Evolutionary conservation across 2,329 filamentous ascomycete genomes (phyloP), one percentile per base, ranked within the genome.

Genomic region (Trichoderma arundinaceum): DNA sequence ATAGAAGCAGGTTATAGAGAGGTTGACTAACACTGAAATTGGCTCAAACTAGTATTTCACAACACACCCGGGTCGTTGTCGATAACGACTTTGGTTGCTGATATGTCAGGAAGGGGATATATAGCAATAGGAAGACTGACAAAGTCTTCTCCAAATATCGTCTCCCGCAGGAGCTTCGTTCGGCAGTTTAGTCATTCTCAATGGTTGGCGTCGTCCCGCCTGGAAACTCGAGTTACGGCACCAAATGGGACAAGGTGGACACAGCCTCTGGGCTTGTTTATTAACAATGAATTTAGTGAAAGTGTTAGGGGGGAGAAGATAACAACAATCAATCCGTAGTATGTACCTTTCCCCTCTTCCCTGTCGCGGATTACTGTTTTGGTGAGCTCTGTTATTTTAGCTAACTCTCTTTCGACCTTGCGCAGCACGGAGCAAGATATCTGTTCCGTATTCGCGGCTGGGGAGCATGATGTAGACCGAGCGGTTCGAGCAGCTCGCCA

Each of bases 231-330:
- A 72, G 83, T 94, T 66, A 90, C 84, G 8, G 90, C 91, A 57
- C 91, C 91, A 4, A 94, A 94, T 77, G 91, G 90, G 71, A 83
- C 80, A 76, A 88, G 85, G 71, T 94, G 91, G 78, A 81, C 78
- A 12, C 90, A 92, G 79, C 90, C 91, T 2, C 82, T 86, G 51
- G 92, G 92, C n/a, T 83, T 94, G 8, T 94, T 93, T 78, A 92
- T 94, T 80, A 90, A 92, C 81, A 92, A 93, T 69, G 89, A 92
- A 75, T 94, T 91, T 75, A 88, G 92, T 61, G 82, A 86, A 72
- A 86, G 88, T 64, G 87, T 84, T 75, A 84, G 84, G 13, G 88
- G 85, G 51, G 82, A 88, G 73, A 91, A 84, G 70, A 83, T 93
- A 62, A 80, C 83, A 13, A 84, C 86, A 17, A 85, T 92, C 72